Evolutionary conservation across 2,329 filamentous ascomycete genomes (phyloP).

Genomic region (Xylariaceae sp.): DNA sequence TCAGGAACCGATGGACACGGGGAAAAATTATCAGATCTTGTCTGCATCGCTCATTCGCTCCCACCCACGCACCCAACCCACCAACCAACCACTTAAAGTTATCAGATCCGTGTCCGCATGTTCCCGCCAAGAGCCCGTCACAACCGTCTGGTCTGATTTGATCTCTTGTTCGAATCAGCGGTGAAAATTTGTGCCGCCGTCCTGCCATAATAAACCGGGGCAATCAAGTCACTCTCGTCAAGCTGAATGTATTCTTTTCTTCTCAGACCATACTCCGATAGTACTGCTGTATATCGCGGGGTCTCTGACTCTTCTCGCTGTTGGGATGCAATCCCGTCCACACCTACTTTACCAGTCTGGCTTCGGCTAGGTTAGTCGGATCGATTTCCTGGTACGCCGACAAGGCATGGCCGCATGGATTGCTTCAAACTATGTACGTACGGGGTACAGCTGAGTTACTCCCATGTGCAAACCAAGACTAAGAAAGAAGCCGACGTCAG

Average conservation of each 20-base stretch:
- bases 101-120: constrained; percentile 33
- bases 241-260: constrained; percentile 1
- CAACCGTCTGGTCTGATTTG: constrained; percentile 4
- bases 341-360: too few relatives aligned
- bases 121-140: constrained; percentile 27
- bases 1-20: constrained; percentile 1
- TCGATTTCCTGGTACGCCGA: too few relatives aligned
- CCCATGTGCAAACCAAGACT: too few relatives aligned
- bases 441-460: too few relatives aligned
- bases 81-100: constrained; percentile 30
- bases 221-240: constrained; percentile 1
- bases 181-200: constrained; percentile 21
- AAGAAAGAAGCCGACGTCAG: constrained; percentile 5
- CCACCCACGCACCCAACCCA: constrained; percentile 10
- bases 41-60: too few relatives aligned
- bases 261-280: constrained; percentile 4
- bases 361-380: too few relatives aligned
- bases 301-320: too few relatives aligned
- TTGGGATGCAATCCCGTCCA: too few relatives aligned
- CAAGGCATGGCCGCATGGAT: too few relatives aligned
- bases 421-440: too few relatives aligned
- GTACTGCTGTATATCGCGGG: too few relatives aligned
- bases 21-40: constrained; percentile 27
- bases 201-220: not conserved
- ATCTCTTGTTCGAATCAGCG: constrained; percentile 16